phyloP scores from a whole-genome alignment of 1,139 yeast genomes.

The Pichia norvegensis region DNA sequence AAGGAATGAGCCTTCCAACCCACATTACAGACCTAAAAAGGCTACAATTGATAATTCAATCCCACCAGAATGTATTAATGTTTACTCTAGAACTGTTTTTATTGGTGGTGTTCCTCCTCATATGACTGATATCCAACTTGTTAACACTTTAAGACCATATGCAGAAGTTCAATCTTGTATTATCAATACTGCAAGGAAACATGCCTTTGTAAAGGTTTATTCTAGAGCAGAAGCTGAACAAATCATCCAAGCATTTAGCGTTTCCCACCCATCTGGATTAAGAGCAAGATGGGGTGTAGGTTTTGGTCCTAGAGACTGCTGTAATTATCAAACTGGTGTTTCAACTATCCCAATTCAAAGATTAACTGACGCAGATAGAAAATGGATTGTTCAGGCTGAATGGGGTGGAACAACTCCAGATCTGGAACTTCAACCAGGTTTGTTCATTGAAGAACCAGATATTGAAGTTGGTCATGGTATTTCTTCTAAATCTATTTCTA shows the following conservation, averaged over 20 bases:
- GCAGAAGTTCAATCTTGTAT: constrained; percentile 94
- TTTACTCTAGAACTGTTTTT: constrained; percentile 80
- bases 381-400: constrained; percentile 85
- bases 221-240: constrained; percentile 90
- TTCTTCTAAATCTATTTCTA: constrained; percentile 85
- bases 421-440: constrained; percentile 68
- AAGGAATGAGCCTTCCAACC: constrained; percentile 57
- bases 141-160: constrained; percentile 65
- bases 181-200: constrained; percentile 79
- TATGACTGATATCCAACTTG: constrained; percentile 70
- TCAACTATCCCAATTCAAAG: constrained; percentile 81
- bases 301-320: constrained; percentile 96
- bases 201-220: constrained; percentile 94
- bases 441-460: constrained; percentile 94
- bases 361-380: constrained; percentile 85
- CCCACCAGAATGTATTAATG: constrained; percentile 78
- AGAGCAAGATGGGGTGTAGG: constrained; percentile 99
- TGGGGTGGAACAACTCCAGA: constrained; percentile 96
- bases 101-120: constrained; percentile 86
- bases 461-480: constrained; percentile 93
- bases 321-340: constrained; percentile 86
- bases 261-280: constrained; percentile 37
- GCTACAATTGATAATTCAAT: constrained; percentile 61
- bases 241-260: constrained; percentile 41
- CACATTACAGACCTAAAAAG: constrained; percentile 66